Evolutionary conservation across 305 asterid species (phyloP), one percentile per base, ranked within the genome.

Genomic region (Rubia peregrina): DNA sequence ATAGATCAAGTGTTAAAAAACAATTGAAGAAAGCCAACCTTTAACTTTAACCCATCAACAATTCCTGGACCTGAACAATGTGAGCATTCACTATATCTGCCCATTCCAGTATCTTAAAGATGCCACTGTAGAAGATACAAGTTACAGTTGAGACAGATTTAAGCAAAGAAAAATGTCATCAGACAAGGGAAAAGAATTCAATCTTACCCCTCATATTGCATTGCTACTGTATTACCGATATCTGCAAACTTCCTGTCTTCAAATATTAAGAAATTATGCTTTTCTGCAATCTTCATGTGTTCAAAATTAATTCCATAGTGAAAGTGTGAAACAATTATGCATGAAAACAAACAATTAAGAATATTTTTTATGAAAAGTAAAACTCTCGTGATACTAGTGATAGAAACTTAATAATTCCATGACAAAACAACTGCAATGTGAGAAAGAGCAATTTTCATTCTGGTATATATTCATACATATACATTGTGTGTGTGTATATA

Each of bases 221-320:
- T 91, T 73, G 96, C 84, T 76, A 88, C 99, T 2, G 97, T 94
- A 86, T 94, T 94, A 67, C 99, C 99, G 80, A 94, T 94, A 85
- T 94, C 99, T 71, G 98, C 97, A 80, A 91, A 94, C 75, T 94
- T 94, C 61, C 98, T 88, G 74, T 94, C 99, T 82, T 94, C 99
- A 64, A 94, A 94, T 78, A 94, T 88, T 71, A 91, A 83, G 85
- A 94, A 94, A 75, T 86, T 88, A 72, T 94, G 95, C 68, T 87
- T 91, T n/a, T 91, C 97, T 85, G 96, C 97, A 63, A 94, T 87
- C 99, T 91, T 84, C 82, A 81, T 13, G 85, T 71, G 46, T 46
- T 67, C 74, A 73, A 33, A 76, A 66, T 83, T 66, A 82, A 75
- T 43, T 21, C 30, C 19, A 72, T 17, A 43, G 14, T 42, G 24